Evolutionary conservation across 164 flowering plant species (phyloP).

Genomic region (Chimonanthus praecox): DNA sequence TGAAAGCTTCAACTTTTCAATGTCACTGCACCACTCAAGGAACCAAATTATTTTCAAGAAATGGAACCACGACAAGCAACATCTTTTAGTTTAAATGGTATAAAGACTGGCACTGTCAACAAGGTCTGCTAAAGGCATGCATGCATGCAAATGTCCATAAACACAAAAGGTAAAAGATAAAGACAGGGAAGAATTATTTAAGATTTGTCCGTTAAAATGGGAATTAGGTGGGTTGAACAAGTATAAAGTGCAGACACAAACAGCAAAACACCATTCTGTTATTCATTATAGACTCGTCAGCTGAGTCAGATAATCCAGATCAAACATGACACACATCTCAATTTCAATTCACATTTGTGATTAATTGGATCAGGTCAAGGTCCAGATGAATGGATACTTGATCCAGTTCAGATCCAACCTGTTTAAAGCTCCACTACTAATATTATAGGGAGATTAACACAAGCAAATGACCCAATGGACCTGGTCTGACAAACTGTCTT

Average conservation of each 20-base stretch:
- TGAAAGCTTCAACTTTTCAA: slow-evolving; percentile 90
- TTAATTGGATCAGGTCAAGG: neutral
- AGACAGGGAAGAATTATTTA: too few species aligned
- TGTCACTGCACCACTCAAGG: slow-evolving; percentile 46
- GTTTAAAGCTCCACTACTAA: neutral
- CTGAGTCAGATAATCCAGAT: neutral
- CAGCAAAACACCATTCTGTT: neutral
- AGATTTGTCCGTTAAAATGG: neutral
- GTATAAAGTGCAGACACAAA: neutral
- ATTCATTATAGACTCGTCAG: neutral
- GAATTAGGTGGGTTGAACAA: neutral
- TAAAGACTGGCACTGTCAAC: neutral
- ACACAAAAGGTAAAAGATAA: neutral
- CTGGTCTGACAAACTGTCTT: neutral
- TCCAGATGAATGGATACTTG: neutral
- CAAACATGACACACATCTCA: neutral
- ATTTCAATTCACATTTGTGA: neutral
- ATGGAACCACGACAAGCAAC: neutral
- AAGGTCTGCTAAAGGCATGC: neutral
- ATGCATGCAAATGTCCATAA: neutral
- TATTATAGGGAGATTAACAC: neutral
- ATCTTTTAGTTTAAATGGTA: neutral
- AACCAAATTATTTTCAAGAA: neutral
- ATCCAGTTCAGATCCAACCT: neutral
- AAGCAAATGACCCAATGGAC: neutral